These are phyloP conservation scores for Clonostachys rhizophaga DNA, from an alignment of 2,329 filamentous ascomycete genomes.

Conservation along the genomic window DNA sequence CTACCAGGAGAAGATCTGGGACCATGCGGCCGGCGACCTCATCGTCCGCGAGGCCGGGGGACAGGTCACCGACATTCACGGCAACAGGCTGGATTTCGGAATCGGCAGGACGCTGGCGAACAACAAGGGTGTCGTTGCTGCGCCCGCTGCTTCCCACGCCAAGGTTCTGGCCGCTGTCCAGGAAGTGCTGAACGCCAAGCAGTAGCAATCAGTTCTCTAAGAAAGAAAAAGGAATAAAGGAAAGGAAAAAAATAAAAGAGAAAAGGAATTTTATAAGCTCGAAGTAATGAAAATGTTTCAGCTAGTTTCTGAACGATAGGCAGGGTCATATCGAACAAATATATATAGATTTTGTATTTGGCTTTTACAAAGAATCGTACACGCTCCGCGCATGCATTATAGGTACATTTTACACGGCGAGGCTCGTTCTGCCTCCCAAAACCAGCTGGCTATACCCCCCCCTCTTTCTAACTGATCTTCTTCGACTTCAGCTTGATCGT, in stretches of 20 bases:
- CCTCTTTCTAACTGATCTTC: slow-evolving; percentile 73
- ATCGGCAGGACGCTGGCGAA: slow-evolving; percentile 78
- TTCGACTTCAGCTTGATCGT: slow-evolving; percentile 98
- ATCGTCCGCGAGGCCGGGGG: slow-evolving; percentile 94
- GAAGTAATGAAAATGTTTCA: no score
- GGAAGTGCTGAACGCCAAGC: slow-evolving; percentile 57
- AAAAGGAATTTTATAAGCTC: neutral
- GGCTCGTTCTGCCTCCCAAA: no score
- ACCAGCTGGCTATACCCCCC: no score
- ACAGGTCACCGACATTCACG: slow-evolving; percentile 82
- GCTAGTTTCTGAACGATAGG: no score
- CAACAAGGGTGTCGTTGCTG: slow-evolving; percentile 93
- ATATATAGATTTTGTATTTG: no score
- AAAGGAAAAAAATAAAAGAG: neutral
- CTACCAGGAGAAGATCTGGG: slow-evolving; percentile 99
- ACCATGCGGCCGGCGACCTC: slow-evolving; percentile 91
- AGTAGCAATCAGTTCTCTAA: slow-evolving; percentile 6
- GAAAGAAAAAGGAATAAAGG: slow-evolving; percentile 6
- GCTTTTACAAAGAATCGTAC: no score
- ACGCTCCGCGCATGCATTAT: no score
- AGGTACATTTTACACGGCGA: no score
- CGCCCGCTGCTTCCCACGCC: slow-evolving; percentile 69
- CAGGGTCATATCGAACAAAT: no score
- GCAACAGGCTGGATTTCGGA: slow-evolving; percentile 81
- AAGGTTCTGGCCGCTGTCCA: slow-evolving; percentile 79